Evolutionary conservation across 1,139 yeast genomes (phyloP).

Genomic region (Kodamaea derodonti): DNA sequence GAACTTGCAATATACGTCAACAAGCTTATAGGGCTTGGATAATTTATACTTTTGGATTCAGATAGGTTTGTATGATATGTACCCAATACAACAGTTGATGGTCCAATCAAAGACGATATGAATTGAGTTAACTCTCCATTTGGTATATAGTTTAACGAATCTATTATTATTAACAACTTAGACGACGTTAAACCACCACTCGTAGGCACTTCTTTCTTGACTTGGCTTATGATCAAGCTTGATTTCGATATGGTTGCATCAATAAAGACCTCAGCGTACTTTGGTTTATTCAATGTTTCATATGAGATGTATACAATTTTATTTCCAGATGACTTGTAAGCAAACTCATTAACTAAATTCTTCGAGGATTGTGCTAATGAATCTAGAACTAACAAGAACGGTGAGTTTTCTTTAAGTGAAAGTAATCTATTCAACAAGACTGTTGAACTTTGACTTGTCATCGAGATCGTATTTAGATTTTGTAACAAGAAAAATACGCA

Average conservation of each 20-base stretch:
- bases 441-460: slow-evolving; percentile 51
- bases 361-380: slow-evolving; percentile 65
- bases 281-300: slow-evolving; percentile 56
- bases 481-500: not conserved
- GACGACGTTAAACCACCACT: not conserved
- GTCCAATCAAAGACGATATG: slow-evolving; percentile 52
- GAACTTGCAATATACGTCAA: slow-evolving; percentile 70
- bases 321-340: slow-evolving; percentile 30
- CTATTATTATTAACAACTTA: slow-evolving; percentile 51
- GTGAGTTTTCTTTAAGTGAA: slow-evolving; percentile 66
- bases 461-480: slow-evolving; percentile 7
- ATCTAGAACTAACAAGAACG: slow-evolving; percentile 68
- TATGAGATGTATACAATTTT: slow-evolving; percentile 53
- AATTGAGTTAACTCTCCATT: slow-evolving; percentile 47
- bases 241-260: slow-evolving; percentile 17
- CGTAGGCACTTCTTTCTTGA: slow-evolving; percentile 13
- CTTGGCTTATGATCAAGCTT: slow-evolving; percentile 19
- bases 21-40: slow-evolving; percentile 50
- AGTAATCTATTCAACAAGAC: slow-evolving; percentile 62
- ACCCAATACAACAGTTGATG: slow-evolving; percentile 53
- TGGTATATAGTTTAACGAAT: slow-evolving; percentile 62
- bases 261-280: slow-evolving; percentile 45
- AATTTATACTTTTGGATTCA: slow-evolving; percentile 22
- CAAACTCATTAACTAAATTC: slow-evolving; percentile 54
- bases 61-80: slow-evolving; percentile 56